A percentile compares a stretch with the other conserved stretches of the same genome.
Conservation (phyloP, 371 early-diverging fungal genomes). For the Batkoa obscura region DNA sequence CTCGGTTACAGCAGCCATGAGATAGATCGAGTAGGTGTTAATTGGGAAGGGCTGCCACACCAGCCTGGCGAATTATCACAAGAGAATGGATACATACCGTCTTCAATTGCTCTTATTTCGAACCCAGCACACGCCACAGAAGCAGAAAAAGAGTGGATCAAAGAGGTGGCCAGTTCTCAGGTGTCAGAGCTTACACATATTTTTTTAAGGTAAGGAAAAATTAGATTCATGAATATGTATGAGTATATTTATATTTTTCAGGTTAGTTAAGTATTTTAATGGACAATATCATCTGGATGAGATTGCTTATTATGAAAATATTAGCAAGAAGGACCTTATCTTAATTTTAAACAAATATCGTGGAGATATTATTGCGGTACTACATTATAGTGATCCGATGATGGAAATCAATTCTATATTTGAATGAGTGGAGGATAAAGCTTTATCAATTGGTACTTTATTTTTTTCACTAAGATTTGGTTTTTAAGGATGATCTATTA, state of each 20-base stretch:
- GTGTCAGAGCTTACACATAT: conserved; percentile 30
- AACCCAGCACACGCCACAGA: conserved; percentile 24
- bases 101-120: conserved; percentile 19
- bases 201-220: conserved; percentile 25
- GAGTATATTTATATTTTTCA: not conserved
- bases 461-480: too few relatives aligned
- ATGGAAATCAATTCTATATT: too few relatives aligned
- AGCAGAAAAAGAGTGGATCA: conserved; percentile 24
- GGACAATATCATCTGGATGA: conserved; percentile 68
- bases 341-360: conserved; percentile 23
- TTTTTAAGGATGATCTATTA: too few relatives aligned
- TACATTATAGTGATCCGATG: too few relatives aligned
- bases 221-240: not conserved
- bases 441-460: too few relatives aligned
- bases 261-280: conserved; percentile 42
- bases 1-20: conserved; percentile 20
- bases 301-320: conserved; percentile 54
- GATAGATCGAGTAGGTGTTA: conserved; percentile 14
- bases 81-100: conserved; percentile 10
- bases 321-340: conserved; percentile 36
- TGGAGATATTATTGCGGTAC: too few relatives aligned
- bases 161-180: conserved; percentile 20
- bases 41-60: conserved; percentile 2
- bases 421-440: too few relatives aligned
- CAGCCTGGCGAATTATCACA: conserved; percentile 5